Evolutionary conservation across 2,329 filamentous ascomycete species (phyloP).

Genomic region (Xylaria digitata): DNA sequence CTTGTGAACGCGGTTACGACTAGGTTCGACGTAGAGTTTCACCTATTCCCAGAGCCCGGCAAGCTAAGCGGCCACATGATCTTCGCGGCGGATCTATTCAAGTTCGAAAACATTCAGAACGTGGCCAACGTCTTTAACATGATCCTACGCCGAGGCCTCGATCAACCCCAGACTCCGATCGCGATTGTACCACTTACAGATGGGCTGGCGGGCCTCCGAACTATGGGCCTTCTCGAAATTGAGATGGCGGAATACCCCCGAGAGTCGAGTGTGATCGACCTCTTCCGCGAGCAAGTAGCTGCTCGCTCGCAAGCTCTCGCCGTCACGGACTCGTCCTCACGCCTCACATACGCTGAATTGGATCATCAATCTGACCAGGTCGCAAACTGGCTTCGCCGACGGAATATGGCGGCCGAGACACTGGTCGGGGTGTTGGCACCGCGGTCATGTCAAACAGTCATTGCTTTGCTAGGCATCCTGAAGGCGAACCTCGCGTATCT

Average conservation of each 20-base stretch:
- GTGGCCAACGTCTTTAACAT: slow-evolving; percentile 19
- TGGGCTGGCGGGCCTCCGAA: slow-evolving; percentile 10
- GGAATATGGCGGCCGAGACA: slow-evolving; percentile 29
- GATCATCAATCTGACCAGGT: slow-evolving; percentile 29
- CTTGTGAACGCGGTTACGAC: slow-evolving; percentile 9
- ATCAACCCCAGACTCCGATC: slow-evolving; percentile 25
- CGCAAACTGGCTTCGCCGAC: slow-evolving; percentile 22
- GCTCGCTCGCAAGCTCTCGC: slow-evolving; percentile 14
- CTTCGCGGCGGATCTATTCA: slow-evolving; percentile 30
- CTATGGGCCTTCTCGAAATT: slow-evolving; percentile 23
- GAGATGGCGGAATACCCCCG: slow-evolving; percentile 23
- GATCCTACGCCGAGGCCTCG: slow-evolving; percentile 21
- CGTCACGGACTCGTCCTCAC: slow-evolving; percentile 25
- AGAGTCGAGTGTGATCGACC: slow-evolving; percentile 28
- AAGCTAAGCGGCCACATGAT: slow-evolving; percentile 23
- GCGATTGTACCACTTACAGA: slow-evolving; percentile 26
- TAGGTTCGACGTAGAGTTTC: slow-evolving; percentile 32
- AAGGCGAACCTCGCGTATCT: slow-evolving; percentile 30
- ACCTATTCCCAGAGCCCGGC: slow-evolving; percentile 22
- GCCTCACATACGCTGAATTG: slow-evolving; percentile 29
- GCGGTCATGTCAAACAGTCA: slow-evolving; percentile 29
- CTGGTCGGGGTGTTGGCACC: slow-evolving; percentile 27
- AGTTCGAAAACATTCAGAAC: slow-evolving; percentile 21
- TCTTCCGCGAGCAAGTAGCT: slow-evolving; percentile 28
- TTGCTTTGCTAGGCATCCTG: slow-evolving; percentile 24